These are phyloP conservation scores for Yamadazyma tumulicola DNA, from an alignment of 805 yeast species.

Conservation along the genomic window DNA sequence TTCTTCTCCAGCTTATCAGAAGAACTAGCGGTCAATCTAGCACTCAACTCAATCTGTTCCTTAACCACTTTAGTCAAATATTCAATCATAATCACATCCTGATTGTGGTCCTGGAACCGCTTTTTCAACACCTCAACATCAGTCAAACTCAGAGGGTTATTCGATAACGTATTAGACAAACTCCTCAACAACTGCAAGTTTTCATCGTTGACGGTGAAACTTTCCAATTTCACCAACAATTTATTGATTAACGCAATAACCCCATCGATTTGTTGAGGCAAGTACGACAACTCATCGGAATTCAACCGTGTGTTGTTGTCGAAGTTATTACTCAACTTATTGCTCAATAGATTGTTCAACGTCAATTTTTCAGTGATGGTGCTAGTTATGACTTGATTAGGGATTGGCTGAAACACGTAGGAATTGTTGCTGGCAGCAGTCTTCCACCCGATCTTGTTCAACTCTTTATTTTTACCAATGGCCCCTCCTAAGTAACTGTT, in stretches of 20 bases:
- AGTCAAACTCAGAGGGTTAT: slow-evolving; percentile 47
- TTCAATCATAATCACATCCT: slow-evolving; percentile 78
- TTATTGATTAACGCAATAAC: slow-evolving; percentile 47
- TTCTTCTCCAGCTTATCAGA: background rate
- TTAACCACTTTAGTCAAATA: slow-evolving; percentile 79
- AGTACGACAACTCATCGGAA: slow-evolving; percentile 36
- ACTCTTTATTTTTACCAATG: slow-evolving; percentile 45
- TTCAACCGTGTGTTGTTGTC: slow-evolving; percentile 17
- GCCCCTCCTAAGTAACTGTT: slow-evolving; percentile 76
- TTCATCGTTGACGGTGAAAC: slow-evolving; percentile 34
- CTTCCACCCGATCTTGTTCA: slow-evolving; percentile 37
- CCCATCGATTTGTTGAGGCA: slow-evolving; percentile 43
- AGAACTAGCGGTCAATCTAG: slow-evolving; percentile 58
- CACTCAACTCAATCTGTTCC: slow-evolving; percentile 77
- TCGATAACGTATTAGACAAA: slow-evolving; percentile 54
- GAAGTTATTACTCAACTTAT: slow-evolving; percentile 15
- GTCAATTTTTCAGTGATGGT: slow-evolving; percentile 55
- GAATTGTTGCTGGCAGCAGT: slow-evolving; percentile 28
- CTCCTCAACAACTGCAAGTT: slow-evolving; percentile 63
- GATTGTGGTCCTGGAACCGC: slow-evolving; percentile 67
- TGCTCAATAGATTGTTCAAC: slow-evolving; percentile 36
- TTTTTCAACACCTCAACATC: slow-evolving; percentile 52
- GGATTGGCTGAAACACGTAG: slow-evolving; percentile 74
- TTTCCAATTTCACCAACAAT: slow-evolving; percentile 47
- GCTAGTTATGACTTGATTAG: slow-evolving; percentile 57